phyloP scores from a whole-genome alignment of 768 basidiomycete species.

The Panaeolus papilionaceus region DNA sequence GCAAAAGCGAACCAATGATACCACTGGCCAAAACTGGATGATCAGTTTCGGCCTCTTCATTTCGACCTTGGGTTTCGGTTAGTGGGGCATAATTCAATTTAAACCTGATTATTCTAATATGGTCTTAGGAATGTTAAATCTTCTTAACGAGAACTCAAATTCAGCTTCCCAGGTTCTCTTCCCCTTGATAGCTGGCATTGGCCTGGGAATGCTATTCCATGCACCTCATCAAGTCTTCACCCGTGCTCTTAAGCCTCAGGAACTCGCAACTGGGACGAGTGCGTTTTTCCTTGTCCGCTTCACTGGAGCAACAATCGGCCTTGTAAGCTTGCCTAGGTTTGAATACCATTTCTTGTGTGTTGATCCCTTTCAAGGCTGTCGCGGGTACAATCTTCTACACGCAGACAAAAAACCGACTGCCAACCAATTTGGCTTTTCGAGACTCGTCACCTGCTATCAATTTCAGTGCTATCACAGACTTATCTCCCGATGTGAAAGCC shows the following conservation, averaged over 20 bases:
- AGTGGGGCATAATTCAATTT: conserved; percentile 24
- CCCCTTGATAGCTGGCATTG: conserved; percentile 76
- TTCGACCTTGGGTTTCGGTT: conserved; percentile 78
- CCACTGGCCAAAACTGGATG: conserved; percentile 68
- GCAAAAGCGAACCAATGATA: conserved; percentile 62
- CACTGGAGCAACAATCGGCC: conserved; percentile 82
- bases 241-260: conserved; percentile 64
- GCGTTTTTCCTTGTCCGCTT: conserved; percentile 90
- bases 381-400: conserved; percentile 78
- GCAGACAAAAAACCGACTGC: conserved; percentile 53
- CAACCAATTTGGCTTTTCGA: conserved; percentile 48
- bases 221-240: conserved; percentile 85
- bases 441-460: conserved; percentile 55
- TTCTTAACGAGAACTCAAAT: conserved; percentile 61
- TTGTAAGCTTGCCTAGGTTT: conserved; percentile 53
- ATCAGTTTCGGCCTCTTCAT: conserved; percentile 69
- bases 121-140: conserved; percentile 65
- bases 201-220: conserved; percentile 85
- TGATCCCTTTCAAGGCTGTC: conserved; percentile 58
- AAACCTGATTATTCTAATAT: conserved; percentile 22
- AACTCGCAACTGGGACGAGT: conserved; percentile 81
- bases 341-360: conserved; percentile 12
- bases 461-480: conserved; percentile 53
- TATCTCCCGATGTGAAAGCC: conserved; percentile 52
- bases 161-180: conserved; percentile 54